These are phyloP conservation scores for Pythium rhizo-oryzae DNA, from an alignment of 352 stramenopile species.

Conservation along the genomic window DNA sequence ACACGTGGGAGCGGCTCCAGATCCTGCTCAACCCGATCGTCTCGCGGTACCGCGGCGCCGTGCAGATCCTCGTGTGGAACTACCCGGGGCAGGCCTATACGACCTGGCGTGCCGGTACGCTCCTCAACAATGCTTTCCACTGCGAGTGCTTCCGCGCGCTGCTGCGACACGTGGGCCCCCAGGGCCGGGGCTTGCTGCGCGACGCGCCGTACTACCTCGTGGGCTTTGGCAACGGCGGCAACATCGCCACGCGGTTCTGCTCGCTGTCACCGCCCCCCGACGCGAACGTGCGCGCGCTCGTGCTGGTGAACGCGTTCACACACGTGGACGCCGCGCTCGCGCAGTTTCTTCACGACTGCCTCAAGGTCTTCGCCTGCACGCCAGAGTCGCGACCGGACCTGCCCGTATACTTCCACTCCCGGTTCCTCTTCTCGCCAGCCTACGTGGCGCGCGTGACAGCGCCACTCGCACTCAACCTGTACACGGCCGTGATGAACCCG, in stretches of 20 bases:
- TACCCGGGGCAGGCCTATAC: slow-evolving; percentile 96
- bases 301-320: slow-evolving; percentile 91
- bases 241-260: slow-evolving; percentile 86
- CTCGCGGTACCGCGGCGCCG: slow-evolving; percentile 78
- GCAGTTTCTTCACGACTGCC: slow-evolving; percentile 94
- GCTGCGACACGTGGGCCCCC: slow-evolving; percentile 51
- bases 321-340: slow-evolving; percentile 92
- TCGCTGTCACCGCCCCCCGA: slow-evolving; percentile 48
- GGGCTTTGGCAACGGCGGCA: slow-evolving; percentile 92
- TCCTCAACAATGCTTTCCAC: slow-evolving; percentile 95
- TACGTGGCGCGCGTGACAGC: slow-evolving; percentile 94
- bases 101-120: slow-evolving; percentile 83
- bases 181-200: slow-evolving; percentile 44
- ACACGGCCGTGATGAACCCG: slow-evolving; percentile 95
- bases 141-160: slow-evolving; percentile 86
- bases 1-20: slow-evolving; percentile 94
- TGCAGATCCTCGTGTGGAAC: slow-evolving; percentile 95
- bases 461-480: slow-evolving; percentile 95
- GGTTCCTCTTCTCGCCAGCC: slow-evolving; percentile 92
- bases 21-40: slow-evolving; percentile 93
- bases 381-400: slow-evolving; percentile 91
- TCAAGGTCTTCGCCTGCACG: slow-evolving; percentile 93
- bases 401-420: slow-evolving; percentile 95
- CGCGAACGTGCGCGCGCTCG: slow-evolving; percentile 72
- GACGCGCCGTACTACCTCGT: slow-evolving; percentile 92